Evolutionary conservation across 2,329 filamentous ascomycete genomes (phyloP).

Genomic region (Apiospora arundinis): DNA sequence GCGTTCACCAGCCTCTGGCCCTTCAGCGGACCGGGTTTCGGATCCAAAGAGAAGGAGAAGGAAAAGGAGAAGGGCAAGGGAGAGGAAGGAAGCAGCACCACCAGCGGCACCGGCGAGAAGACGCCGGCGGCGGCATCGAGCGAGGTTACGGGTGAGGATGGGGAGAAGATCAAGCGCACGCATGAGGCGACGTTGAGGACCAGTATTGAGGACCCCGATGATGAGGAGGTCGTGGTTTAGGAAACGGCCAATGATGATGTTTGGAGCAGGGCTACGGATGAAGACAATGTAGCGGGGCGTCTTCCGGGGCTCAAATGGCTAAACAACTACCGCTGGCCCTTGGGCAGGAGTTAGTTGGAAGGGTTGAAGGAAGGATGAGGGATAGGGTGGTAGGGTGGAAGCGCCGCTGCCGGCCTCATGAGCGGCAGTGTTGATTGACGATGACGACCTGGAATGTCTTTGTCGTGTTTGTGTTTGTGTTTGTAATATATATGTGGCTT

Average conservation of each 20-base stretch:
- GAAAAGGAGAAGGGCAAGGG: constrained; percentile 31
- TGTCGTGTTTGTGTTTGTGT: constrained; percentile 5
- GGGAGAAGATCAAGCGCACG: constrained; percentile 50
- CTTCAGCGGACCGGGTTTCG: constrained; percentile 53
- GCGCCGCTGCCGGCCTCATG: neutral
- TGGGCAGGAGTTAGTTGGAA: too few species aligned
- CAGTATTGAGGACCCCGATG: constrained; percentile 66
- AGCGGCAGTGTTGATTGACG: neutral
- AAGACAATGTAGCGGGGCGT: neutral
- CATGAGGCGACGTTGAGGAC: constrained; percentile 61
- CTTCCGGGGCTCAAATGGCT: too few species aligned
- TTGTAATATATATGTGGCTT: constrained; percentile 21
- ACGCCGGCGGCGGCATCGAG: constrained; percentile 37
- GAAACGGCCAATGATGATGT: constrained; percentile 26
- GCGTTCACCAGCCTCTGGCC: constrained; percentile 63
- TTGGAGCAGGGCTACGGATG: neutral
- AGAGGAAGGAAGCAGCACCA: constrained; percentile 13
- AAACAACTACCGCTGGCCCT: too few species aligned
- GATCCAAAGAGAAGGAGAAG: constrained; percentile 40
- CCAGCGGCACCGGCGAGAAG: neutral
- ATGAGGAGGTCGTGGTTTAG: constrained; percentile 46
- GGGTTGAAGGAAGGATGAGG: neutral
- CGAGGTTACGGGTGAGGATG: constrained; percentile 47
- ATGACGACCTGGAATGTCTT: constrained; percentile 1
- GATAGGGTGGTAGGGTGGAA: neutral